Base-by-base conservation (phyloP, 164 flowering plant species). In the Protea cynaroides region DNA sequence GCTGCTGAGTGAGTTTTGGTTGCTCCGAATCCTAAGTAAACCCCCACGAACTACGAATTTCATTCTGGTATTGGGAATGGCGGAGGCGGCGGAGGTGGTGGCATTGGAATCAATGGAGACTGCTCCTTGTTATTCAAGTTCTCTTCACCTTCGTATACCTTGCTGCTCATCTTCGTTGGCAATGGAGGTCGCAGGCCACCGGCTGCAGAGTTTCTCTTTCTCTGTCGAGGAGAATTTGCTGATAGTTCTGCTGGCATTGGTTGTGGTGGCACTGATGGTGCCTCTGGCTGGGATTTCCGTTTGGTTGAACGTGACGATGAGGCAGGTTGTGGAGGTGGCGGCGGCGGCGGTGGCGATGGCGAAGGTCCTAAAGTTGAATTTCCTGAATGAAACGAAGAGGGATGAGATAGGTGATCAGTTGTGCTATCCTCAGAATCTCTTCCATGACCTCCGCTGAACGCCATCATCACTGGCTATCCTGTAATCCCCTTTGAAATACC, bases 21-120 rank as follows among this genome's bases (percentile, higher is more conserved):
- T 49, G 76, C 88, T 87, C 29, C 49, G 75, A 57, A 82, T 66
- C 69, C 63, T 73, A 17, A 77, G 86, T 29, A 61, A 80, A 37
- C 67, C 88, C 0, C 85, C 86, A 0, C 68, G 69, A 0, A 70
- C 72, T 0, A 62, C 63, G 47, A 79, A 83, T 58, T 71, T 80
- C 66, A 69, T 12, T 67, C 81, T 59, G 80, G 56, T 77, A 82
- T 70, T 43, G 53, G 66, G 69, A 84, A 84, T 21, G 34, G 34
- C 8, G 96, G 91, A 40, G 95, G 97, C 8, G 84, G 85, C 8
- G 84, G 86, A 0, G 92, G 90, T 0, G 87, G 86, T 1, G 91
- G 85, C 62, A 79, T 71, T 6, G 81, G 86, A 6, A 76, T 69
- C 65, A 80, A 3, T 19, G 92, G 90, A 17, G 89, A 83, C 65